Conservation (phyloP, 331 rosid species). For the Dryas integrifolia region DNA sequence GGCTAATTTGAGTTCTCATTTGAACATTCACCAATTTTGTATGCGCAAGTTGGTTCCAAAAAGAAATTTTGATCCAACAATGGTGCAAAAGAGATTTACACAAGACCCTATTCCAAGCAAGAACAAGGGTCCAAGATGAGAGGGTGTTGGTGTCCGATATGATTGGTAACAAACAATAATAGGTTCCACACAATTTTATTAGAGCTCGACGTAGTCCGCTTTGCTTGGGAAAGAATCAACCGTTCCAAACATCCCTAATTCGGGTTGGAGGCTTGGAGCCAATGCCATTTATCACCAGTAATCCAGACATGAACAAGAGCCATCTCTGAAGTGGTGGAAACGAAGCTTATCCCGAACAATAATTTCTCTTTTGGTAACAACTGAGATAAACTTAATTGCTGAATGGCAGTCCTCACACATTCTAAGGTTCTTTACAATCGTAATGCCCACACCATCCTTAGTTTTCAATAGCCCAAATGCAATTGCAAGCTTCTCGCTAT, state of each 20-base stretch:
- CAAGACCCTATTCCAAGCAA: too few species aligned
- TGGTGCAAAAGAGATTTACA: too few species aligned
- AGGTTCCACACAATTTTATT: too few species aligned
- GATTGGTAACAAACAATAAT: too few species aligned
- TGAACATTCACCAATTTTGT: too few species aligned
- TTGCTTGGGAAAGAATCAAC: neutral
- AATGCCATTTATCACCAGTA: conserved; percentile 52
- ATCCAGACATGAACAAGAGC: conserved; percentile 74
- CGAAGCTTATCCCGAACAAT: conserved; percentile 77
- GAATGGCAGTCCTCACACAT: conserved; percentile 94
- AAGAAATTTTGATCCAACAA: too few species aligned
- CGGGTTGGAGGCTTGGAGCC: neutral
- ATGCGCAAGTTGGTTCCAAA: too few species aligned
- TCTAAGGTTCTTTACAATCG: conserved; percentile 80
- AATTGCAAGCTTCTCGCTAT: conserved; percentile 90
- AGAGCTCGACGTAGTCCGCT: neutral
- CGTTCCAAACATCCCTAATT: neutral
- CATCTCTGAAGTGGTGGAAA: conserved; percentile 76
- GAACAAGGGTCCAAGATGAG: too few species aligned
- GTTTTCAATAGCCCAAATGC: conserved; percentile 75
- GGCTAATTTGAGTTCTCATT: too few species aligned
- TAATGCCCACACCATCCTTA: conserved; percentile 43
- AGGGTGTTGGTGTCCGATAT: too few species aligned
- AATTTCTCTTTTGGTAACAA: conserved; percentile 61
- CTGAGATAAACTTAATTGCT: conserved; percentile 69